Conservation (phyloP, 78 protist genomes). For the Dictyostelium firmibasis region DNA sequence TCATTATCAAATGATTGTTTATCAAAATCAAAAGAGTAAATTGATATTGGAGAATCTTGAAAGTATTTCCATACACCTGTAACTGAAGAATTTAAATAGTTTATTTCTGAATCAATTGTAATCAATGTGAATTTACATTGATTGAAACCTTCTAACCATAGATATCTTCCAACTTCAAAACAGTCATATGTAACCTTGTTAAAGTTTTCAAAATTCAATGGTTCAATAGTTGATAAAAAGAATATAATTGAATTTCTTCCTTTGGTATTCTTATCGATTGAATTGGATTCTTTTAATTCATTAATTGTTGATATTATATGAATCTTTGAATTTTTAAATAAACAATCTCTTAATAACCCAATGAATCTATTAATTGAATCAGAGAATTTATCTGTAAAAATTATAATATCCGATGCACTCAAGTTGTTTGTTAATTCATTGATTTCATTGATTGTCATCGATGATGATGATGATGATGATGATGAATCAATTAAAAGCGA, state of each 20-base stretch:
- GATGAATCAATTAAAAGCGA: too few species aligned
- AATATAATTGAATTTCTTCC: neutral
- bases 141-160: neutral
- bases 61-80: neutral
- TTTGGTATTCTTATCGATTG: neutral
- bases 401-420: too few species aligned
- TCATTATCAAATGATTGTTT: neutral
- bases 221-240: neutral
- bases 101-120: too few species aligned
- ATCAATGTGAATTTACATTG: neutral
- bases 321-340: neutral
- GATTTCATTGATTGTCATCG: too few species aligned
- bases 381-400: too few species aligned
- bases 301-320: neutral
- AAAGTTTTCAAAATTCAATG: neutral
- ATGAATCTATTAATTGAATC: neutral
- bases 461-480: too few species aligned
- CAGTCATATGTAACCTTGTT: neutral
- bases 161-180: neutral
- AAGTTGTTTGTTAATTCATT: too few species aligned
- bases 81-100: neutral
- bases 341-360: neutral
- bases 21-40: neutral
- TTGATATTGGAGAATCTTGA: neutral
- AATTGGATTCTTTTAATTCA: neutral